These are phyloP conservation scores for Linum trigynum DNA, from an alignment of 345 rosid genomes.

Conservation along the genomic window DNA sequence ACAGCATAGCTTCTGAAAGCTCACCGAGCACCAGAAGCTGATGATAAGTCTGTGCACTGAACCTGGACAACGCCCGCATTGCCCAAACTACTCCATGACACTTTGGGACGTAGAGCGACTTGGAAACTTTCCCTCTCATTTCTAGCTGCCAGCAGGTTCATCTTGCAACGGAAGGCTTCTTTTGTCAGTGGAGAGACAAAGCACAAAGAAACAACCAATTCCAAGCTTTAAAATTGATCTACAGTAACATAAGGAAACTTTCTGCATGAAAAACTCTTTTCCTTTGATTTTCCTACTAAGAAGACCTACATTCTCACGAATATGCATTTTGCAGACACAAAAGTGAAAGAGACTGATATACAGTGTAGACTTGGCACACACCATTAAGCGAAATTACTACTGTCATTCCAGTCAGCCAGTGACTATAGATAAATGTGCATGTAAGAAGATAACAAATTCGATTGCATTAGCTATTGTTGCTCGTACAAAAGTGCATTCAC, in stretches of 20 bases:
- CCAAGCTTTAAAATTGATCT: background rate
- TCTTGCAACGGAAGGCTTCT: conserved; percentile 34
- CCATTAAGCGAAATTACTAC: too few relatives aligned
- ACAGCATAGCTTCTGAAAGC: conserved; percentile 19
- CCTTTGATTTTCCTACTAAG: background rate
- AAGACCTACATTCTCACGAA: background rate
- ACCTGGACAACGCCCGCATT: conserved; percentile 72
- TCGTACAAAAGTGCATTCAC: background rate
- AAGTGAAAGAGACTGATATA: too few relatives aligned
- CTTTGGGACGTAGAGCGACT: conserved; percentile 87
- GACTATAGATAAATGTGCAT: background rate
- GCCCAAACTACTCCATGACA: conserved; percentile 65
- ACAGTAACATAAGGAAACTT: background rate
- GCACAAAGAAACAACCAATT: conserved; percentile 4
- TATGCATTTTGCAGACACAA: background rate
- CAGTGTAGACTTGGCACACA: too few relatives aligned
- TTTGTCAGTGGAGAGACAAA: conserved; percentile 16
- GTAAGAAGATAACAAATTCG: background rate
- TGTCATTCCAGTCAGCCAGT: background rate
- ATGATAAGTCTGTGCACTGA: conserved; percentile 76
- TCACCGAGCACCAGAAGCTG: conserved; percentile 78
- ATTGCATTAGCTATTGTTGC: background rate
- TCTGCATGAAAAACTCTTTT: background rate
- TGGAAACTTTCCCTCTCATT: conserved; percentile 95
- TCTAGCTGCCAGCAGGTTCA: conserved; percentile 88